Base-by-base conservation (phyloP, 1,284 basidiomycete genomes). In the Coniophora puteana region DNA sequence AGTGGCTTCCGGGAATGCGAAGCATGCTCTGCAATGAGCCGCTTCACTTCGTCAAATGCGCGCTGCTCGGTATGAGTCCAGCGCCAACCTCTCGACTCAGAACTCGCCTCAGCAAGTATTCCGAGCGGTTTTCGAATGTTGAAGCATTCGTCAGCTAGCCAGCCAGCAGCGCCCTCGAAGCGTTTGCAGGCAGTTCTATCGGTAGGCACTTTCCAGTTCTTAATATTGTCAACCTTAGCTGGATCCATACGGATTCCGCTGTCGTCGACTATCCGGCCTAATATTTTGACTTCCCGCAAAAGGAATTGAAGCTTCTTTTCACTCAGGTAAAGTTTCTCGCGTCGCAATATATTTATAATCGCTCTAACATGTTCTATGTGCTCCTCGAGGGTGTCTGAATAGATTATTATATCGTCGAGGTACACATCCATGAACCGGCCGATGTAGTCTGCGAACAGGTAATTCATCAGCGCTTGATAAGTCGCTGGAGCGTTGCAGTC, bases 161-260 rank as follows among this genome's bases (percentile, higher is more conserved):
- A 66, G 0, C 61, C 59, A 0, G 53, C 61, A 1, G 59, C 40
- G 0, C 65, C 57, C 1, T 67, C 44, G 34, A 67, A 68, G 0
- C 60, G 54, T 0, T 44, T 25, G 0, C 65, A 45, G 0, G 59
- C 23, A 22, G 58, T 53, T 0, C 46, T 16, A 16, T 59, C 61
- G 0, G 48, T 61, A 0, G 58, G 61, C 0, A 38, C 44, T 18
- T 64, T 63, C 67, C 67, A 71, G 2, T 55, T 50, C 0, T 50
- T 4, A 0, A 71, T 45, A 0, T 45, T 4, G 12, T 62, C 53
- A 0, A 71, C 61, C 20, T 70, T 70, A 16, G 59, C 49, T 0
- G 58, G 53, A 20, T 69, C 67, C 55, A 68, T 67, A 0, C 46
- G 37, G n/a, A 72, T 68, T 0, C 67, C 67, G 0, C 60, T 33